These are phyloP conservation scores for Bertia moriformis DNA, from an alignment of 2,329 filamentous ascomycete genomes.

Conservation along the genomic window DNA sequence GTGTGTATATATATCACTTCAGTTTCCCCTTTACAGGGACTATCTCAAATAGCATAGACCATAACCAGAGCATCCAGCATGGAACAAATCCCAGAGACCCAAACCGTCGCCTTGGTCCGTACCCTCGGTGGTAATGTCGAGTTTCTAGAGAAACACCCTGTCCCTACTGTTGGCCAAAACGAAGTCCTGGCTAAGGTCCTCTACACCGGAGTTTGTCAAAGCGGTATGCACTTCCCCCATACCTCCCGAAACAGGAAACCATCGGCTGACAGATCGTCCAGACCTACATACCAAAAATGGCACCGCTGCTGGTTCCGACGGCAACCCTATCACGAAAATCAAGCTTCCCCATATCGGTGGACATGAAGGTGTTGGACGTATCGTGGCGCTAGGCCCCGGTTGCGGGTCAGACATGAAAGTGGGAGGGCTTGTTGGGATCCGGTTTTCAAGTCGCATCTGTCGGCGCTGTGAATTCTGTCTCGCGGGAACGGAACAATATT, in stretches of 20 bases:
- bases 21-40: no score
- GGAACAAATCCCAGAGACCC: conserved; percentile 9
- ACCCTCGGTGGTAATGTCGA: conserved; percentile 21
- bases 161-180: conserved; percentile 18
- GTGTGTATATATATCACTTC: no score
- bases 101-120: conserved; percentile 24
- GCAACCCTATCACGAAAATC: conserved; percentile 21
- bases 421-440: conserved; percentile 23
- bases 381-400: conserved; percentile 21
- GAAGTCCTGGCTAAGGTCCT: conserved; percentile 27
- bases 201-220: conserved; percentile 27
- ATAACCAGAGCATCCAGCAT: no score
- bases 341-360: conserved; percentile 28
- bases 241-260: background rate
- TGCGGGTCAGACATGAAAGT: conserved; percentile 14
- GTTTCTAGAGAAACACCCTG: conserved; percentile 23
- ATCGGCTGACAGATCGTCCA: conserved; percentile 7
- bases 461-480: conserved; percentile 25
- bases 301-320: conserved; percentile 19
- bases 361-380: conserved; percentile 26
- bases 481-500: conserved; percentile 23
- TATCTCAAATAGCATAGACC: no score
- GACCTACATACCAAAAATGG: conserved; percentile 23
- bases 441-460: conserved; percentile 24
- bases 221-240: conserved; percentile 14